Base-by-base conservation (phyloP, 2,329 filamentous ascomycete species). In the Calonectria pseudoreteaudii region DNA sequence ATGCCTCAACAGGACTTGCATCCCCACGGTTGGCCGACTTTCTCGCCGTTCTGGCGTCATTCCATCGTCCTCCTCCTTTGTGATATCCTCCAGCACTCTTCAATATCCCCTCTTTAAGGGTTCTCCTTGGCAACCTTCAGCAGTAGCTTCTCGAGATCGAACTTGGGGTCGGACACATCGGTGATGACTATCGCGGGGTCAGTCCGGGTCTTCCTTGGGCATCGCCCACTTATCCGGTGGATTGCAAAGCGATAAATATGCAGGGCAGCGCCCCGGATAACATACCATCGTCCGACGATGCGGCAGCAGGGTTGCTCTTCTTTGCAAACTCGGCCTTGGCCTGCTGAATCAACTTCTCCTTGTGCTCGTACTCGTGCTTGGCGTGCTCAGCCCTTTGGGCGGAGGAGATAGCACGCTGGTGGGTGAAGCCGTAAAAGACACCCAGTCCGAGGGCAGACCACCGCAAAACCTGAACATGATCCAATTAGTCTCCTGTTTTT, bases 381-480 rank as follows among this genome's bases (percentile, higher is more conserved):
- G 91, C 90, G 81, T 93, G 91, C 80, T 92, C 89, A 75, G 90
- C 87, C 87, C 93, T 94, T 83, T 95, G 92, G 82, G 91, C 86
- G 71, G 94, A 86, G 80, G 88, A 93, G 86, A 99, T 93, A 76
- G 92, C 91, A 83, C 93, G 90, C 89, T 99, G 97, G 90, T 98
- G 96, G 87, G 93, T 94, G 89, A 98, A 92, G 86, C 97, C 97
- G 90, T 99, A 99, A 88, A 98, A 93, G 85, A 98, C 89, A 85
- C 97, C 97, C 83, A 95, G 90, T 83, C 93, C 94, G 80, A 99
- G 94, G 85, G 96, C 96, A 84, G 95, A 96, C 91, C 96, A 99
- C 88, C 97, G 96, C 86, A 98, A 92, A 86, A 99, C 96, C 97
- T 99, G 86, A 67, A 81, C 73, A 76, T 64, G 38, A 69, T 70